Base-by-base conservation (phyloP, 148 eudicot species). In the Hydrangea macrophylla region DNA sequence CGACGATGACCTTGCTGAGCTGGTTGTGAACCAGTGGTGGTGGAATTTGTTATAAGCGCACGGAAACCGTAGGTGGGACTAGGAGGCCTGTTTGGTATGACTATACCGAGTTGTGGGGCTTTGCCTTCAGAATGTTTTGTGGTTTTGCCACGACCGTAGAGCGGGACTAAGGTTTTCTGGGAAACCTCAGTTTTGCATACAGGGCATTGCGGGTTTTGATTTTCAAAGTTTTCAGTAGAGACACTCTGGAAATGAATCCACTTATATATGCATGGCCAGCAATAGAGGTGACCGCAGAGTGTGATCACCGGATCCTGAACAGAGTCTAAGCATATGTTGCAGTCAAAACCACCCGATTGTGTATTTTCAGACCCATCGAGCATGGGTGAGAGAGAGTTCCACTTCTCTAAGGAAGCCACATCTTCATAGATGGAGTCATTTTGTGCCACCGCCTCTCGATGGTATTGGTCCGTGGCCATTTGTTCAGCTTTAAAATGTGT, bases 181-280 rank as follows among this genome's bases (percentile, higher is more conserved):
- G 92, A 75, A 26, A 89, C 79, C 36, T 77, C 80, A 6, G 87
- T 73, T 79, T 92, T 92, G 84, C 98, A 92, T 5, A 92, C 90
- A 7, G 98, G 98, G 77, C 98, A 92, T 37, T 88, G 80, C 2
- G 92, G 85, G 11, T 78, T 53, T 57, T 78, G 83, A 9, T 71
- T 65, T 24, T 79, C 60, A 1, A 50, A 61, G 13, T 73, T 60
- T 65, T 81, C 82, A 0, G 77, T 31, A 1, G 81, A 62, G 45
- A 53, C 24, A 62, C 55, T 75, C 72, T 76, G 81, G 36, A 75
- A 78, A 45, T 75, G 82, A 17, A 92, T 80, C 98, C 98, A 92
- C 63, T 76, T 77, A 81, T 90, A 92, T 51, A 92, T 90, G 75
- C 98, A 92, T 26, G 94, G 98, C 98, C 98, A 92, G 60, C 98